These are phyloP conservation scores for Cordyceps farinosa DNA, from an alignment of 2,329 filamentous ascomycete genomes.

Conservation along the genomic window DNA sequence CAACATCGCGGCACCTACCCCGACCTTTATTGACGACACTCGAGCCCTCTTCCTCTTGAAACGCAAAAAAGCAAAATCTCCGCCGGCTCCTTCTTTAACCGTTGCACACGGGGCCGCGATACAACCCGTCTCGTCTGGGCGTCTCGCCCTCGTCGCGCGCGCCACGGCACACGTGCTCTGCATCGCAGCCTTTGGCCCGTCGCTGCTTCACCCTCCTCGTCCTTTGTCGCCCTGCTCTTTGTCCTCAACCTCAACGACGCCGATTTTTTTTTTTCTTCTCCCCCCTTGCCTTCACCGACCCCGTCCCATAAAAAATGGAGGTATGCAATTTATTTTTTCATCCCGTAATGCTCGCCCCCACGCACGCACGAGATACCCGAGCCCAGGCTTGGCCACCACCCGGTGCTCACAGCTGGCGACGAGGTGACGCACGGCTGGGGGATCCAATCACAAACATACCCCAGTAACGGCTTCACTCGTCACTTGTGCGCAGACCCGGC, in stretches of 20 bases:
- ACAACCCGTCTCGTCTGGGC: not conserved
- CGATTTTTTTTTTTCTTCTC: not conserved
- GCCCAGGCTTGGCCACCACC: not conserved
- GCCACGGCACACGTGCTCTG: not conserved
- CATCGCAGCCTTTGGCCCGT: constrained; percentile 15
- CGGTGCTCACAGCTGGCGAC: not conserved
- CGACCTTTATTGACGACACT: constrained; percentile 6
- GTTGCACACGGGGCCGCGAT: not conserved
- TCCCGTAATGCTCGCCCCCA: constrained; percentile 2
- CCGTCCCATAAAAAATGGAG: constrained; percentile 16
- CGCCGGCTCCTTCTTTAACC: not conserved
- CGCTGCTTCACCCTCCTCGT: constrained; percentile 17
- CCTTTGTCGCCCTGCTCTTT: constrained; percentile 15
- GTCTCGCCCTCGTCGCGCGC: not conserved
- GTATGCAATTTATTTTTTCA: constrained; percentile 8
- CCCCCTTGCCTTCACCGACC: not conserved
- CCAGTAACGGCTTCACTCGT: constrained; percentile 6
- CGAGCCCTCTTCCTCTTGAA: constrained; percentile 11
- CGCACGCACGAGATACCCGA: constrained; percentile 6
- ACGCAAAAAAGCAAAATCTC: constrained; percentile 7
- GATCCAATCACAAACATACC: constrained; percentile 14
- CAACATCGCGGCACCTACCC: constrained; percentile 4
- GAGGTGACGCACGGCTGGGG: constrained; percentile 13
- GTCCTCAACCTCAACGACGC: constrained; percentile 3
- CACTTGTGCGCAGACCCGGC: not conserved